phyloP scores from a whole-genome alignment of 305 asterid species.

The Fraxinus latifolia region DNA sequence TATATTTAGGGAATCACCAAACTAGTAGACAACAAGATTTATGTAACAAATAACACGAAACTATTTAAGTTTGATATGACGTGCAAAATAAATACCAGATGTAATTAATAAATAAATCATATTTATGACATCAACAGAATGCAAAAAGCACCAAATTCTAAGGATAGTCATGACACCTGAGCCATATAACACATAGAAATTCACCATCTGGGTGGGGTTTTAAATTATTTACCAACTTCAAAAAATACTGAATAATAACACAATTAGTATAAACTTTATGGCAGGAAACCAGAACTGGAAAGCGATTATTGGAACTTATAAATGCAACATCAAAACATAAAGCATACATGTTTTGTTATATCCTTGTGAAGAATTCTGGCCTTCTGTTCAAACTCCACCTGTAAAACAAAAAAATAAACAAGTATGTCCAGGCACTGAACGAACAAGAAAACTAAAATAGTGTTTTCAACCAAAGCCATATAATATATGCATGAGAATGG shows the following conservation, averaged over 20 bases:
- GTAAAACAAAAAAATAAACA: constrained; percentile 21
- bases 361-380: constrained; percentile 49
- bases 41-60: background rate
- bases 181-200: background rate
- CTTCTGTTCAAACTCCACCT: constrained; percentile 49
- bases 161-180: background rate
- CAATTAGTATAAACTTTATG: background rate
- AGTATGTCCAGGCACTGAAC: background rate
- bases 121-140: background rate
- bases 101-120: background rate
- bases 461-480: background rate
- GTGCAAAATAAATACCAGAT: background rate
- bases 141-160: background rate
- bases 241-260: background rate
- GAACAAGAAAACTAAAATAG: background rate
- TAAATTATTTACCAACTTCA: background rate
- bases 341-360: constrained; percentile 44
- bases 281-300: constrained; percentile 2
- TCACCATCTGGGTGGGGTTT: background rate
- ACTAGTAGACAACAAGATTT: background rate
- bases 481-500: background rate
- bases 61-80: background rate
- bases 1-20: constrained; percentile 1
- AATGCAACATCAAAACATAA: background rate
- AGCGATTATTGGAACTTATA: constrained; percentile 16